Evolutionary conservation across 2,329 filamentous ascomycete genomes (phyloP).

Genomic region (Nothopassalora personata): DNA sequence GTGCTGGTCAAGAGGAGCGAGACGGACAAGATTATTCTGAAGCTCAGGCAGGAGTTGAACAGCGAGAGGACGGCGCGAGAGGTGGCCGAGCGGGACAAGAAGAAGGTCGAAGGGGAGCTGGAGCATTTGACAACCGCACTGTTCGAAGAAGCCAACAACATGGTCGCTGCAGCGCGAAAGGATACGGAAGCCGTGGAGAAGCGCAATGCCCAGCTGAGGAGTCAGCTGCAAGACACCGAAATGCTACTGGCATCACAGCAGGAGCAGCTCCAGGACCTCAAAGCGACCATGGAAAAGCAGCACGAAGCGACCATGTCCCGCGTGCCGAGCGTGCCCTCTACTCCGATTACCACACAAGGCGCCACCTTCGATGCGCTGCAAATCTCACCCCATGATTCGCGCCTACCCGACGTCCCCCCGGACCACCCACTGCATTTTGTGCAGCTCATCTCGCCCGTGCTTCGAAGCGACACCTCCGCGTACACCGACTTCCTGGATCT

Average conservation of each 20-base stretch:
- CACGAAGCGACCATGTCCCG: slow-evolving; percentile 63
- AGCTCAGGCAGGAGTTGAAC: slow-evolving; percentile 38
- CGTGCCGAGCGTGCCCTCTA: slow-evolving; percentile 68
- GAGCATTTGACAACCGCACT: slow-evolving; percentile 84
- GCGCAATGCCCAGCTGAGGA: slow-evolving; percentile 80
- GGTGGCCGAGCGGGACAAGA: slow-evolving; percentile 60
- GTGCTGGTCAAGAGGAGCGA: slow-evolving; percentile 69
- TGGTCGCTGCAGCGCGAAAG: slow-evolving; percentile 85
- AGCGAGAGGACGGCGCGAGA: slow-evolving; percentile 39
- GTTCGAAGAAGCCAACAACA: slow-evolving; percentile 98
- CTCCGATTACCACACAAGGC: slow-evolving; percentile 59
- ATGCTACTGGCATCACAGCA: slow-evolving; percentile 80
- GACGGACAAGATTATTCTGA: slow-evolving; percentile 53
- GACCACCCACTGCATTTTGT: slow-evolving; percentile 68
- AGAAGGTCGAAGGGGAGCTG: slow-evolving; percentile 84
- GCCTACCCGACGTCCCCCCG: slow-evolving; percentile 51
- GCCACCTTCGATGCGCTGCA: slow-evolving; percentile 60
- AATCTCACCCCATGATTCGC: slow-evolving; percentile 45
- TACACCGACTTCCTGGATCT: slow-evolving; percentile 83
- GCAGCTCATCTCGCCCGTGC: slow-evolving; percentile 74
- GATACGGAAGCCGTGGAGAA: slow-evolving; percentile 72
- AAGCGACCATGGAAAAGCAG: slow-evolving; percentile 79
- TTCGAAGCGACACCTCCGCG: slow-evolving; percentile 72
- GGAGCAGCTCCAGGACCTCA: slow-evolving; percentile 86
- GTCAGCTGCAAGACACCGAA: slow-evolving; percentile 83